phyloP scores from a whole-genome alignment of 2,329 filamentous ascomycete genomes.

The Phyllosticta citrichinensis region DNA sequence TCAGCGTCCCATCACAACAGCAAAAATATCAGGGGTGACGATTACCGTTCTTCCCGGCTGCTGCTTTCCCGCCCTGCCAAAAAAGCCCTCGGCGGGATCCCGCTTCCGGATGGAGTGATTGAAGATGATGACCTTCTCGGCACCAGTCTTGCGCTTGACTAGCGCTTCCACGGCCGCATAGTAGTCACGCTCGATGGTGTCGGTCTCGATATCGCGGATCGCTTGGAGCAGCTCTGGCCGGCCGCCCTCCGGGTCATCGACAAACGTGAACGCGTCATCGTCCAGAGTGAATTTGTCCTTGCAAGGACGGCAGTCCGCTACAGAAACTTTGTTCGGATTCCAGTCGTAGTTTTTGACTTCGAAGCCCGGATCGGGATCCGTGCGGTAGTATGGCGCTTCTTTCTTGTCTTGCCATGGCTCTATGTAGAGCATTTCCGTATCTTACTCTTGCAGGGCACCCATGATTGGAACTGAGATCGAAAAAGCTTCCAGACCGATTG shows the following conservation, averaged over 20 bases:
- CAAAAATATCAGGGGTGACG: too few relatives aligned
- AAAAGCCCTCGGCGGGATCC: not conserved
- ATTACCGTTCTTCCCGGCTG: not conserved
- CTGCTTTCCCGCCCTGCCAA: not conserved
- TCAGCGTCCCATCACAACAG: too few relatives aligned
- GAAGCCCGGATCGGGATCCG: slow-evolving; percentile 1
- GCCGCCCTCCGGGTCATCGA: not conserved
- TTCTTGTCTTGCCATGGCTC: slow-evolving; percentile 12
- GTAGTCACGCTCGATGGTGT: slow-evolving; percentile 7
- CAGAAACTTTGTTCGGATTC: not conserved
- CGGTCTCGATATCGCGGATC: slow-evolving; percentile 8
- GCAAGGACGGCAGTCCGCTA: slow-evolving; percentile 5
- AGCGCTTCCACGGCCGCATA: slow-evolving; percentile 12
- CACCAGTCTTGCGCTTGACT: slow-evolving; percentile 11
- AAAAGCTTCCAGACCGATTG: too few relatives aligned
- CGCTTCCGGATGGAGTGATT: not conserved
- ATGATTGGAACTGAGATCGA: too few relatives aligned
- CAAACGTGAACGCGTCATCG: slow-evolving; percentile 13
- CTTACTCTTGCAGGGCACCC: not conserved
- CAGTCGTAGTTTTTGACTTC: slow-evolving; percentile 8
- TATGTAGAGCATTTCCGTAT: slow-evolving; percentile 11
- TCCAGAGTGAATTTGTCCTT: slow-evolving; percentile 12
- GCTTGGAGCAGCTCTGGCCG: not conserved
- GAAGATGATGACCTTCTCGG: slow-evolving; percentile 13
- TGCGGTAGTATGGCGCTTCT: slow-evolving; percentile 12